Conservation (phyloP, 163 green algal species). For the Scenedesmus sp. region DNA sequence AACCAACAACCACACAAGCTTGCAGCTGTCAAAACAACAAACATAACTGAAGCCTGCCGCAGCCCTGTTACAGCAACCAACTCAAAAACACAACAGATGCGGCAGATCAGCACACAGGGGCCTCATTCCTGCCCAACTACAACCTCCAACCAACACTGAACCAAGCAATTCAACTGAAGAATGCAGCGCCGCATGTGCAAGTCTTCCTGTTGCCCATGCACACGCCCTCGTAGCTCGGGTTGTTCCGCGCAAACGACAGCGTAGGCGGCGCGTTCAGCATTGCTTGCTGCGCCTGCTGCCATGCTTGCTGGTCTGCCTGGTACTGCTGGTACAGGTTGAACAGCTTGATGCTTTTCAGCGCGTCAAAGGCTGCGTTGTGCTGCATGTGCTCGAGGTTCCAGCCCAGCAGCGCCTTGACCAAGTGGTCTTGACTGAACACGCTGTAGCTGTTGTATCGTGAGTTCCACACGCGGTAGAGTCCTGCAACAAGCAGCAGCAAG, state of each 20-base stretch:
- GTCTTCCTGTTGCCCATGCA: slow-evolving; percentile 96
- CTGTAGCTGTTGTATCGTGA: slow-evolving; percentile 81
- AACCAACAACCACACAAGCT: too few relatives aligned
- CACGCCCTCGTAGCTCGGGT: slow-evolving; percentile 90
- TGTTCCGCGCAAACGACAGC: slow-evolving; percentile 84
- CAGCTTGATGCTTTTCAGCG: slow-evolving; percentile 90
- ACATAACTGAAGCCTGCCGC: too few relatives aligned
- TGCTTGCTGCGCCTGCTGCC: slow-evolving; percentile 72
- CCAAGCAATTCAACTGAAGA: slow-evolving; percentile 69
- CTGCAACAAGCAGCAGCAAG: slow-evolving; percentile 65
- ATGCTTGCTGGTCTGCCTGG: slow-evolving; percentile 63
- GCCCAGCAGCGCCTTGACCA: slow-evolving; percentile 82
- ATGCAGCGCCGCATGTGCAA: slow-evolving; percentile 90
- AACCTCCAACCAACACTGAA: too few relatives aligned
- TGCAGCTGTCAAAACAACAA: too few relatives aligned
- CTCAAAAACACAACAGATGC: too few relatives aligned
- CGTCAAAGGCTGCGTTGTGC: slow-evolving; percentile 70
- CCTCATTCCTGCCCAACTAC: background rate
- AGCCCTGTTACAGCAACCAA: too few relatives aligned
- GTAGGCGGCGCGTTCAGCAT: slow-evolving; percentile 74
- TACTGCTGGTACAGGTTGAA: slow-evolving; percentile 87
- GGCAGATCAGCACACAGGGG: too few relatives aligned
- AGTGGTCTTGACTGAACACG: slow-evolving; percentile 89
- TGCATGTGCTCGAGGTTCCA: slow-evolving; percentile 64
- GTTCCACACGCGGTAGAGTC: slow-evolving; percentile 92